A percentile compares a stretch with the other conserved stretches of the same genome.
phyloP scores from a whole-genome alignment of 345 rosid species.

The Psidium guajava region DNA sequence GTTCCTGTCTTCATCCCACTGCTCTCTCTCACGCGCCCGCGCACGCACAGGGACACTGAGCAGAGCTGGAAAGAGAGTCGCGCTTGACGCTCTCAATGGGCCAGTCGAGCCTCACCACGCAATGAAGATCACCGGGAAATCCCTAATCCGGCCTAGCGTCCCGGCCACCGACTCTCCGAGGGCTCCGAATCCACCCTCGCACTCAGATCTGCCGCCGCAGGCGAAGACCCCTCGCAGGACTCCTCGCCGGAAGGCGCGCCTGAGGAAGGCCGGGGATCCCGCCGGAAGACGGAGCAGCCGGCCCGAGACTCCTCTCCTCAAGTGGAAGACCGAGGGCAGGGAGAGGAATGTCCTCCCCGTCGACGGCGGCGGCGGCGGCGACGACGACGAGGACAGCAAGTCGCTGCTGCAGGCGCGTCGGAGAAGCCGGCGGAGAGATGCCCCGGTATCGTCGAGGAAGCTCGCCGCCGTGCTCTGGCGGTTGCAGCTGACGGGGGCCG shows the following conservation, averaged over 20 bases:
- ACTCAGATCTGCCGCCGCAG: constrained; percentile 40
- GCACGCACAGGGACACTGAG: not conserved
- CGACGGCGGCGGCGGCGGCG: constrained; percentile 27
- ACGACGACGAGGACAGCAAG: constrained; percentile 23
- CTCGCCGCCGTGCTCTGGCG: constrained; percentile 88
- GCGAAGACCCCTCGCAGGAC: constrained; percentile 8
- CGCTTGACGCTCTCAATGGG: constrained; percentile 3
- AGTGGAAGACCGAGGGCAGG: constrained; percentile 63
- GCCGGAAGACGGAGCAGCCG: constrained; percentile 51
- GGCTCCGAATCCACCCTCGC: constrained; percentile 11
- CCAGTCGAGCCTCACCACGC: constrained; percentile 3
- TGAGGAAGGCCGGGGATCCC: constrained; percentile 33
- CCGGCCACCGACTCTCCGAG: constrained; percentile 5
- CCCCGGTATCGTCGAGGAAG: constrained; percentile 66
- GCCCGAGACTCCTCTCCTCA: constrained; percentile 73
- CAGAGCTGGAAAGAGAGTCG: not conserved
- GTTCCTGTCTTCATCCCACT: not conserved
- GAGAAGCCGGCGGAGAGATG: constrained; percentile 15
- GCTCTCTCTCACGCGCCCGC: not conserved
- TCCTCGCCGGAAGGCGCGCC: constrained; percentile 33
- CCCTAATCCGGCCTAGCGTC: constrained; percentile 33
- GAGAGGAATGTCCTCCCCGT: constrained; percentile 8
- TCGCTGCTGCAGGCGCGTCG: constrained; percentile 16
- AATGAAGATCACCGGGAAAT: constrained; percentile 70
- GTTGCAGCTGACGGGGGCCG: constrained; percentile 49